These are phyloP conservation scores for Aethionema arabicum DNA, from an alignment of 345 rosid genomes.

Conservation along the genomic window DNA sequence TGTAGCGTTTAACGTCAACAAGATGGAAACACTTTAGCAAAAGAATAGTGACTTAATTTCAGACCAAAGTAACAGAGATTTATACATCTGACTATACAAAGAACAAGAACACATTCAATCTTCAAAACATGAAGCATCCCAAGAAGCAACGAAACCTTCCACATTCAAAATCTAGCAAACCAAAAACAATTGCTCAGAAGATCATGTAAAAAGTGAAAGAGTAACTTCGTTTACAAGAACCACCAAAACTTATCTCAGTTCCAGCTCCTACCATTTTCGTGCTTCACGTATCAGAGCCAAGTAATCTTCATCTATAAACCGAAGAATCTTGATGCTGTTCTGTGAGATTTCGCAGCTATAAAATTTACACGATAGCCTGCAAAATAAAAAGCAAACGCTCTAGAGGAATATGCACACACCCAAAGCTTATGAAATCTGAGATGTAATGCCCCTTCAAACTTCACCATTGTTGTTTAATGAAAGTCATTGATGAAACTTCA, in stretches of 20 bases:
- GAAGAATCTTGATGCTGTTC: conserved; percentile 24
- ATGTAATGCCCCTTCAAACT: conserved; percentile 20
- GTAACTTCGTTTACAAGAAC: too few relatives aligned
- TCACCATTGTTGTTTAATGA: background rate
- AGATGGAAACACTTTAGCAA: background rate
- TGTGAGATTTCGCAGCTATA: background rate
- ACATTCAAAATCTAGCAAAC: conserved; percentile 25
- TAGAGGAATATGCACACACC: background rate
- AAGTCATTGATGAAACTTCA: conserved; percentile 9
- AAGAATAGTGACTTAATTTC: background rate
- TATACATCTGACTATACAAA: conserved; percentile 15
- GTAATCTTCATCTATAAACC: conserved; percentile 15
- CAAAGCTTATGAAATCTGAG: conserved; percentile 24
- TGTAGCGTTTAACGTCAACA: too few relatives aligned
- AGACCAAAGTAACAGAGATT: conserved; percentile 7
- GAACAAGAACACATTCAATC: conserved; percentile 7
- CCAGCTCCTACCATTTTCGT: background rate
- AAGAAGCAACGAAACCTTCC: conserved; percentile 12
- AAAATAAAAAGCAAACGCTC: conserved; percentile 30
- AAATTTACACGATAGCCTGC: conserved; percentile 30
- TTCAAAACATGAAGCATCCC: background rate
- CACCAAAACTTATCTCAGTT: too few relatives aligned
- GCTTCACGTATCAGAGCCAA: conserved; percentile 9
- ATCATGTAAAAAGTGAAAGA: background rate
- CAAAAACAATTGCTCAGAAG: conserved; percentile 12